Base-by-base conservation (phyloP, 441 rosid species). In the Corymbia citriodora region DNA sequence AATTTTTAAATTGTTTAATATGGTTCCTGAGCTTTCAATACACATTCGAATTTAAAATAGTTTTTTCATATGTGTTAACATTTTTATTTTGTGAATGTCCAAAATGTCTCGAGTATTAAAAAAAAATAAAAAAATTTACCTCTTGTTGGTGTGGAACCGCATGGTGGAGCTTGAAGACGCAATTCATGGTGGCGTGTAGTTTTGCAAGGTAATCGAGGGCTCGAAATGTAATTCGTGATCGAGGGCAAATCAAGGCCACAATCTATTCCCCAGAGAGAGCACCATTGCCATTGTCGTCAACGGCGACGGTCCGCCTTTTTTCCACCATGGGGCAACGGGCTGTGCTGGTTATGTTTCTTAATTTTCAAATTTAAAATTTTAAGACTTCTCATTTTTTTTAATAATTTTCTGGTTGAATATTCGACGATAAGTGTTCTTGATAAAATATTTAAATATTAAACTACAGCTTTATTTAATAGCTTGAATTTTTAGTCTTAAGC, bases 21-120 rank as follows among this genome's bases (percentile, higher is more conserved):
- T 21, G 1, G 7, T 48, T 6, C 12, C 11, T 36, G 11, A 10
- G 10, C 0, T 72, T 16, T 0, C 16, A 0, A 5, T 74, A 11
- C 10, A 57, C 9, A 1, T 21, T 40, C 14, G 21, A 11, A 40
- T 74, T 74, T 21, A 13, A 11, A 40, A 74, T 74, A 3, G 2
- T 40, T 1, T 21, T 29, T 27, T 12, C 11, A 61, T 12, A 63
- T 23, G 2, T 68, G 79, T 68, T 31, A 68, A 16, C 16, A 31
- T 31, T 68, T 68, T 2, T 9, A 31, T 68, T 68, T 68, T 31
- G 40, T 9, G 18, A 68, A 31, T 16, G 7, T 68, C 31, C 31
- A 21, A n/a, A n/a, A 65, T 65, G 1, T 65, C 16, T n/a, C 9
- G 3, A 19, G 31, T 65, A 65, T 59, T 4, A 59, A 59, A 59